These are phyloP conservation scores for Phytophthora europaea DNA, from an alignment of 352 stramenopile species.

Conservation along the genomic window DNA sequence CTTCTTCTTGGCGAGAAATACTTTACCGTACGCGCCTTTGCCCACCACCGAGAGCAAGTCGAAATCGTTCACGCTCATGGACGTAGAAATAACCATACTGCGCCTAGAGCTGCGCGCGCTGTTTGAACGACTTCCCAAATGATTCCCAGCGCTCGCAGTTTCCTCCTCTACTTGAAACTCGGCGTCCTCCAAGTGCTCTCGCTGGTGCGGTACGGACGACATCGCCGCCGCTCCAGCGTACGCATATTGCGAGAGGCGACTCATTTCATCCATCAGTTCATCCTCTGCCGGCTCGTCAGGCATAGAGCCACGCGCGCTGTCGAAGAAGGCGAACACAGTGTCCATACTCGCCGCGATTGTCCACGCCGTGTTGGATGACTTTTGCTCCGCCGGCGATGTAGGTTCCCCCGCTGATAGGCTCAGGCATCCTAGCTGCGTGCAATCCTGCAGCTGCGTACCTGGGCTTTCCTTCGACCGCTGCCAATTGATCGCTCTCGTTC, in stretches of 20 bases:
- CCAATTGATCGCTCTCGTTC: slow-evolving; percentile 86
- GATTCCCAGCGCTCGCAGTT: slow-evolving; percentile 5
- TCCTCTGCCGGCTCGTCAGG: slow-evolving; percentile 77
- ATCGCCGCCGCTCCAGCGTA: slow-evolving; percentile 69
- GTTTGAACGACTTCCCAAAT: slow-evolving; percentile 44
- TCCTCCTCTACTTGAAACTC: slow-evolving; percentile 72
- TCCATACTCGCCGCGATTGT: slow-evolving; percentile 87
- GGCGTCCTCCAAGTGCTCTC: slow-evolving; percentile 78
- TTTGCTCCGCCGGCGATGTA: slow-evolving; percentile 63
- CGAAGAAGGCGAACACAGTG: slow-evolving; percentile 89
- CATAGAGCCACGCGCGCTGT: slow-evolving; percentile 83
- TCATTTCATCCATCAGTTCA: slow-evolving; percentile 86
- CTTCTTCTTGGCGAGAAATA: slow-evolving; percentile 89
- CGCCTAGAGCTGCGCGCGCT: slow-evolving; percentile 58
- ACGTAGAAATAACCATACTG: slow-evolving; percentile 85
- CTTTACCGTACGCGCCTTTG: slow-evolving; percentile 90
- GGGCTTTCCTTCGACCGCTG: slow-evolving; percentile 77
- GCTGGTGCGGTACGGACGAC: slow-evolving; percentile 58
- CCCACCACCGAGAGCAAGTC: slow-evolving; percentile 87
- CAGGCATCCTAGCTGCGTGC: slow-evolving; percentile 75
- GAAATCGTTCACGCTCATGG: slow-evolving; percentile 90
- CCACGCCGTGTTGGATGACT: slow-evolving; percentile 84
- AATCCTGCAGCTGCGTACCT: slow-evolving; percentile 77
- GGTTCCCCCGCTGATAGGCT: slow-evolving; percentile 84
- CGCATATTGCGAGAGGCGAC: slow-evolving; percentile 74